Evolutionary conservation across 1,284 basidiomycete genomes (phyloP).

Genomic region (Irpex rosettiformis): DNA sequence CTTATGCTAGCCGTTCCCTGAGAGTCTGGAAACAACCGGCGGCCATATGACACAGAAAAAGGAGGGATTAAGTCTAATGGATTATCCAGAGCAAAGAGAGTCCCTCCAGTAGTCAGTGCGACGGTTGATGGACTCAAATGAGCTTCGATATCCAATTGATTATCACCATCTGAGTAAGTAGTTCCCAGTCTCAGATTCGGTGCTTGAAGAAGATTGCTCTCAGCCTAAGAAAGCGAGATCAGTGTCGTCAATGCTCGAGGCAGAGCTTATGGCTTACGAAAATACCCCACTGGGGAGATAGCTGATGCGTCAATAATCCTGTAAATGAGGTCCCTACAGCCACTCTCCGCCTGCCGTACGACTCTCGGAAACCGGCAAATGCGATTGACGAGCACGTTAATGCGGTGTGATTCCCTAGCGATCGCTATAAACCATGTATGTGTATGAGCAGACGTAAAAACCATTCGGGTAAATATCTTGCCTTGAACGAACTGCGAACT

Average conservation of each 20-base stretch:
- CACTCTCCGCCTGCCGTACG: background rate
- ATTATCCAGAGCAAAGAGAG: background rate
- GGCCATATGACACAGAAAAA: constrained; percentile 26
- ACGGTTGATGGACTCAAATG: constrained; percentile 16
- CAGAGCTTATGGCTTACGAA: constrained; percentile 26
- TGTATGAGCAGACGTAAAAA: background rate
- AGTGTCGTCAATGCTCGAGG: background rate
- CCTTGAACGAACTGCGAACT: background rate
- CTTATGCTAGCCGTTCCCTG: constrained; percentile 26
- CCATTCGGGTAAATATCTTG: background rate
- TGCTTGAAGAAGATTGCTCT: constrained; percentile 25
- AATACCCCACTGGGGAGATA: constrained; percentile 37
- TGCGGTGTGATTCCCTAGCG: background rate
- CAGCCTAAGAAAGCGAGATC: constrained; percentile 19
- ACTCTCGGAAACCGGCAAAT: background rate
- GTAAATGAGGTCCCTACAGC: background rate
- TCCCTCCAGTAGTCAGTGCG: background rate
- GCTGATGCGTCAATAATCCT: background rate
- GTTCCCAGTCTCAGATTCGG: constrained; percentile 24
- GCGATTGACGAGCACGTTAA: background rate
- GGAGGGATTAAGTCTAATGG: constrained; percentile 20
- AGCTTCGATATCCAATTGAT: constrained; percentile 22
- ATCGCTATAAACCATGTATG: background rate
- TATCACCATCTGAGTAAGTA: constrained; percentile 25
- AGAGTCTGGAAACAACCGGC: constrained; percentile 30